These are phyloP conservation scores for Macrolepiota dolichaula DNA, from an alignment of 768 basidiomycete species.

Conservation along the genomic window DNA sequence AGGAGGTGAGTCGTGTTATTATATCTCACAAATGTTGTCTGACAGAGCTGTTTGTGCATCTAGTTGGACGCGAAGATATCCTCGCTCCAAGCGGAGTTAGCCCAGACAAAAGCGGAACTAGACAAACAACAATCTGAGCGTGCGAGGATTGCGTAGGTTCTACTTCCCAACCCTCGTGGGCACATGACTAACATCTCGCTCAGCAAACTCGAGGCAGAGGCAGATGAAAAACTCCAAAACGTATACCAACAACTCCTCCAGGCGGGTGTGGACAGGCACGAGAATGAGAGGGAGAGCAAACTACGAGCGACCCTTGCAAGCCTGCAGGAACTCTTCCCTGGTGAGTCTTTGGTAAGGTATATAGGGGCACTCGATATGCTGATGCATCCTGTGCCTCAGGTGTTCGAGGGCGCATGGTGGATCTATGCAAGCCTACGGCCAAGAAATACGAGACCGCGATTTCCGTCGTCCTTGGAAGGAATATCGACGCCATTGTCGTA, in stretches of 20 bases:
- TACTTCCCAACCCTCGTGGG: background rate
- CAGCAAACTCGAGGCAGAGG: constrained; percentile 87
- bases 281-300: constrained; percentile 78
- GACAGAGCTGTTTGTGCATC: background rate
- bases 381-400: constrained; percentile 40
- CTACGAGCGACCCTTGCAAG: constrained; percentile 84
- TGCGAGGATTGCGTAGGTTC: constrained; percentile 66
- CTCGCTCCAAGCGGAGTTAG: constrained; percentile 57
- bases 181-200: background rate
- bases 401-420: constrained; percentile 88
- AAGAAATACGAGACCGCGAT: constrained; percentile 92
- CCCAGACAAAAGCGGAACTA: constrained; percentile 67
- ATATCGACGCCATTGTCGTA: constrained; percentile 94
- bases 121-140: constrained; percentile 86
- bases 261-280: constrained; percentile 85
- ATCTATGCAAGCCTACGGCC: constrained; percentile 91
- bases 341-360: constrained; percentile 31
- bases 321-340: constrained; percentile 88
- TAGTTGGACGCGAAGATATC: constrained; percentile 63
- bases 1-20: constrained; percentile 43
- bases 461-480: constrained; percentile 87
- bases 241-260: constrained; percentile 83
- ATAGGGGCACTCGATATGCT: background rate
- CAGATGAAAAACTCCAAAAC: constrained; percentile 86
- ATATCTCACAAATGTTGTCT: background rate